Evolutionary conservation across 305 asterid genomes (phyloP), one percentile per base, ranked within the genome.

Genomic region (Fraxinus nigra): DNA sequence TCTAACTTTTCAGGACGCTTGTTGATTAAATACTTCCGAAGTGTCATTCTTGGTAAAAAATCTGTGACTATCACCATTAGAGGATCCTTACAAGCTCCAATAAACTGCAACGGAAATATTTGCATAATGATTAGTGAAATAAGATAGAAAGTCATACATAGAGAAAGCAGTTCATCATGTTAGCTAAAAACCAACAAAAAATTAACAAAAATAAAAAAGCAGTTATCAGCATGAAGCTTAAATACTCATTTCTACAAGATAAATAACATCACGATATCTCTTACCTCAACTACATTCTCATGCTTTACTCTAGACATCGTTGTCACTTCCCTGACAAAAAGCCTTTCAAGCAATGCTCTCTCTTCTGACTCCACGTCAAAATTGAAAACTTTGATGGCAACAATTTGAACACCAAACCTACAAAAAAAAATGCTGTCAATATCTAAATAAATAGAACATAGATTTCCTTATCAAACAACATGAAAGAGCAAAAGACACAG

Each of bases 71-170:
- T 89, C 86, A 93, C 98, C 98, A 93, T 93, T 80, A 95, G 83
- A 84, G 98, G 98, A 88, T 95, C 98, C 79, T 95, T 95, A 86
- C 98, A 95, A 82, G 98, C 98, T 82, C 98, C 98, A 87, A 95
- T 91, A 84, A 95, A 95, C 98, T 93, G 95, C 91, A 87, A 77
- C 83, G 24, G 16, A 72, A 76, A 18, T 75, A 7, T 80, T 28
- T 30, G 56, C 56, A 37, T 30, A 37, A 54, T 1, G 4, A 7
- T 30, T 26, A 73, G 63, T 77, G 24, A 51, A n/a, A 51, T 51
- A 51, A 16, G 63, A 4, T 51, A 4, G 28, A 67, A 72, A 83
- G 33, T 61, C 81, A 76, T 6, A 7, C 33, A 56, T 51, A 30
- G 14, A 38, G 30, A 54, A 65, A 32, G 24, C 37, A 2, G 30